Evolutionary conservation across 805 yeast genomes (phyloP).

Genomic region (Candida sithepensis): DNA sequence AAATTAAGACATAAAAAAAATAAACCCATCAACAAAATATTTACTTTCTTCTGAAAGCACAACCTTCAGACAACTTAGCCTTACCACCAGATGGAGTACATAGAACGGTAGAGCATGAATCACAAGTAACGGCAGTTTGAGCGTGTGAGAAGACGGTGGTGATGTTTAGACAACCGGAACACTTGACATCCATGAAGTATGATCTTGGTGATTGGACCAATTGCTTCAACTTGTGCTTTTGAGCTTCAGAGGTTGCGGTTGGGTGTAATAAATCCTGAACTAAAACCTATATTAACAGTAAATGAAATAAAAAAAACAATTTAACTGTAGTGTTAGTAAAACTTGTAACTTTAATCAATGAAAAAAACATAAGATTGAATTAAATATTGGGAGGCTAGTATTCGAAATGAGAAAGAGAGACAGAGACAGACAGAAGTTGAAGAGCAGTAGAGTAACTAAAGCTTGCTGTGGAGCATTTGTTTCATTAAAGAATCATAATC

Average conservation of each 20-base stretch:
- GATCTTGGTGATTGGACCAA: slow-evolving; percentile 98
- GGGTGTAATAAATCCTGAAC: slow-evolving; percentile 99
- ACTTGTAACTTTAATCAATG: too few relatives aligned
- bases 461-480: too few relatives aligned
- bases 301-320: neutral
- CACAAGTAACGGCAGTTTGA: slow-evolving; percentile 99
- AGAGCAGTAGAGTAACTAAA: too few relatives aligned
- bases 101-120: slow-evolving; percentile 95
- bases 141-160: slow-evolving; percentile 99
- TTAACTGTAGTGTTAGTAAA: neutral
- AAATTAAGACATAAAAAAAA: neutral
- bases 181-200: slow-evolving; percentile 99
- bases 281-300: slow-evolving; percentile 59
- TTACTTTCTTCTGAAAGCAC: slow-evolving; percentile 99
- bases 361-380: too few relatives aligned
- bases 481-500: too few relatives aligned
- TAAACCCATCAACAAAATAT: slow-evolving; percentile 2
- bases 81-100: slow-evolving; percentile 99
- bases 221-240: slow-evolving; percentile 95
- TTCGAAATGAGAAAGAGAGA: neutral
- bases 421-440: too few relatives aligned
- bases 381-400: neutral
- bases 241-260: slow-evolving; percentile 92
- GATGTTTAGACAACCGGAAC: slow-evolving; percentile 99
- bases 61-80: slow-evolving; percentile 99